Evolutionary conservation across 139 green algal species (phyloP).

Genomic region (Zygnema circumcarinatum): DNA sequence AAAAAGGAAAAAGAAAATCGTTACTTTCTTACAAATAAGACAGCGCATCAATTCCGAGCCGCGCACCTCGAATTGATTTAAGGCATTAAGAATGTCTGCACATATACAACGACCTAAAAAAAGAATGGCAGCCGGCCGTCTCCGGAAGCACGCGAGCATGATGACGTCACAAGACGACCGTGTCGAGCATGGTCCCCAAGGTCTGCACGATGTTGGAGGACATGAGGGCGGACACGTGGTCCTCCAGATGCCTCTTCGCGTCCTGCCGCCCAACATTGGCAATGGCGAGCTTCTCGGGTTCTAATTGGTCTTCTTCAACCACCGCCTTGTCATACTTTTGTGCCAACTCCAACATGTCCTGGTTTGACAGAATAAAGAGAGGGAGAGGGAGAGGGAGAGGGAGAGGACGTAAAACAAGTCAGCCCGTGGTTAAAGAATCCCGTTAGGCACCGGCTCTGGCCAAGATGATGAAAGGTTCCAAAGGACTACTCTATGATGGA

Average conservation of each 20-base stretch:
- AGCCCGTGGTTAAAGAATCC: no score
- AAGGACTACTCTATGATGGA: no score
- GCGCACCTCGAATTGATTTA: no score
- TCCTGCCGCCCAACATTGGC: slow-evolving; percentile 93
- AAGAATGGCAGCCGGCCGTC: no score
- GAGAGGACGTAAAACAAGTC: background rate
- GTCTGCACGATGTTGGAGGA: slow-evolving; percentile 91
- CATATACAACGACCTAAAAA: no score
- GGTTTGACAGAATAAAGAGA: background rate
- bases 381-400: background rate
- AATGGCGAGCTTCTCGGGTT: slow-evolving; percentile 83
- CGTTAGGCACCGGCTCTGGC: no score
- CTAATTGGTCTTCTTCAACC: slow-evolving; percentile 86
- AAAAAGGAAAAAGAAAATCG: no score
- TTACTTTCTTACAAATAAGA: no score
- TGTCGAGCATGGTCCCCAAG: slow-evolving; percentile 95
- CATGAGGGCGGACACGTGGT: slow-evolving; percentile 81
- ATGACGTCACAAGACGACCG: slow-evolving; percentile 94
- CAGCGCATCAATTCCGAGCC: no score
- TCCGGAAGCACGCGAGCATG: no score
- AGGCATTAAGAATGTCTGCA: no score
- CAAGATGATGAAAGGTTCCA: no score
- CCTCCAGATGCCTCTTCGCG: slow-evolving; percentile 93
- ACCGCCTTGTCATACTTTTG: slow-evolving; percentile 86
- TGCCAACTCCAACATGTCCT: slow-evolving; percentile 83